These are phyloP conservation scores for Mucor plumbeus DNA, from an alignment of 371 early-diverging fungal genomes.

Conservation along the genomic window DNA sequence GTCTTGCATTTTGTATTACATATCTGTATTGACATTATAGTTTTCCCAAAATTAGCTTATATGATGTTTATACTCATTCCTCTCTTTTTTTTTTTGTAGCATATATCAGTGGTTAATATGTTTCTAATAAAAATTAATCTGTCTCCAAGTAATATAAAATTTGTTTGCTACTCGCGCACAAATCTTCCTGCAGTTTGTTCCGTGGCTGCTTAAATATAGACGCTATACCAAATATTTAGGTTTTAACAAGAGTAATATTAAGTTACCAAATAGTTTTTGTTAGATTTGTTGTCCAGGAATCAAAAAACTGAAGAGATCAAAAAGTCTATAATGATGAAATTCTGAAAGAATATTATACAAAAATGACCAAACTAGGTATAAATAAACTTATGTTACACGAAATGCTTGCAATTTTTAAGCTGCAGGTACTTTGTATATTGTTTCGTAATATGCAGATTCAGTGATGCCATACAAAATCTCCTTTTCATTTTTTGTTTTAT, in stretches of 20 bases:
- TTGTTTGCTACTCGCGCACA: no score
- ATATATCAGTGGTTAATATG: no score
- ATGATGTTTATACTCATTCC: background rate
- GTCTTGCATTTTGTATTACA: background rate
- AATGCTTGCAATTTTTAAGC: no score
- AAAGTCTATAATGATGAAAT: background rate
- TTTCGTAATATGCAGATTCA: constrained; percentile 9
- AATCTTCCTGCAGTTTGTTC: no score
- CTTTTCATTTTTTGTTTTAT: background rate
- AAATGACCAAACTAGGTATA: background rate
- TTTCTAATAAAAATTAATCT: no score
- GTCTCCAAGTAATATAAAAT: no score
- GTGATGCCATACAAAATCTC: background rate
- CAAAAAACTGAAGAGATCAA: background rate
- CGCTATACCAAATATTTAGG: no score
- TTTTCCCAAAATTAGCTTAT: background rate
- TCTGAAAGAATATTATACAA: background rate
- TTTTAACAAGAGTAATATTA: no score
- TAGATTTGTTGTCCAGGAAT: background rate
- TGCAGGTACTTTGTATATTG: background rate
- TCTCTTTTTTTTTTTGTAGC: no score
- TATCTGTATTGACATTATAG: background rate
- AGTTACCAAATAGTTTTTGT: no score
- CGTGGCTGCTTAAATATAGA: no score
- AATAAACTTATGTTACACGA: background rate